These are phyloP conservation scores for Yarrowia sp. DNA, from an alignment of 805 yeast species.

Conservation along the genomic window DNA sequence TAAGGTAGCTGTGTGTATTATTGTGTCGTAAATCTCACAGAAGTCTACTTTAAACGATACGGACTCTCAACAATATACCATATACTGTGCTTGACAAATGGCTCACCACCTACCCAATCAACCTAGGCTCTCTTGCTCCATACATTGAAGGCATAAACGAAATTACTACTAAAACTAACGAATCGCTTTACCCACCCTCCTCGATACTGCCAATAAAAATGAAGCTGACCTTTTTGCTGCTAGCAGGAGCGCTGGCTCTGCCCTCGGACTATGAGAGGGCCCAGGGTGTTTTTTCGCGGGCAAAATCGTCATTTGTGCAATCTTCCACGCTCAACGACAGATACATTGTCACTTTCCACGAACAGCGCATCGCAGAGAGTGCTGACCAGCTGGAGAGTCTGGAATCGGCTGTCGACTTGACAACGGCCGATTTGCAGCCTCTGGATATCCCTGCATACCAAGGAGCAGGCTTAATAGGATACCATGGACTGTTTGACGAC, in stretches of 20 bases:
- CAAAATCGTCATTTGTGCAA: constrained; percentile 6
- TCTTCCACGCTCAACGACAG: background rate
- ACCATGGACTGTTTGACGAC: constrained; percentile 8
- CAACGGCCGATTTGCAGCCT: background rate
- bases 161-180: background rate
- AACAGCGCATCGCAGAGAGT: background rate
- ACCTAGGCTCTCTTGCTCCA: background rate
- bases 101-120: background rate
- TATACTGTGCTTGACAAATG: background rate
- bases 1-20: too few species aligned
- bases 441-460: constrained; percentile 18
- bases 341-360: constrained; percentile 13
- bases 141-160: background rate
- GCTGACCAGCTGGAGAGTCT: constrained; percentile 7
- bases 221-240: background rate
- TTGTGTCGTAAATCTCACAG: too few species aligned
- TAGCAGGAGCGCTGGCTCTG: constrained; percentile 12
- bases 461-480: constrained; percentile 27
- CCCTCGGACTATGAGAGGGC: constrained; percentile 19
- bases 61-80: too few species aligned
- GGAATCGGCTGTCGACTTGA: background rate
- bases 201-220: background rate
- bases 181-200: background rate
- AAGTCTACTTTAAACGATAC: too few species aligned
- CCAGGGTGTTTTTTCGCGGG: background rate